Evolutionary conservation across 805 yeast genomes (phyloP).

Genomic region (Sugiyamaella smithiae): DNA sequence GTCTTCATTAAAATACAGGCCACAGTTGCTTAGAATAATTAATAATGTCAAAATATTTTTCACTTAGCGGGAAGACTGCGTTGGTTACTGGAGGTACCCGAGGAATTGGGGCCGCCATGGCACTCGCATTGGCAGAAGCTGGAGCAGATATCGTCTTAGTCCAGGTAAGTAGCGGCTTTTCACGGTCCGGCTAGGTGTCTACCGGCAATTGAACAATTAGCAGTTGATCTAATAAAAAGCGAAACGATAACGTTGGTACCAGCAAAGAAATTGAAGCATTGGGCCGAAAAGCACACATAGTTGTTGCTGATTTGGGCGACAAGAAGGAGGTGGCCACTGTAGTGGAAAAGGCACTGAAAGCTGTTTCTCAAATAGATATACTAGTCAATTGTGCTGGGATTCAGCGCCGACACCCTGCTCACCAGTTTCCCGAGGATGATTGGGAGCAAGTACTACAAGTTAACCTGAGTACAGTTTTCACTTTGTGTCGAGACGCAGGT

Average conservation of each 20-base stretch:
- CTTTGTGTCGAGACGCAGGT: slow-evolving; percentile 38
- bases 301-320: slow-evolving; percentile 30
- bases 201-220: neutral
- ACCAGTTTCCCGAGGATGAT: slow-evolving; percentile 55
- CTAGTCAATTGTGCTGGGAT: slow-evolving; percentile 62
- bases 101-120: slow-evolving; percentile 52
- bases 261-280: slow-evolving; percentile 30
- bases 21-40: too few relatives aligned
- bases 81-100: slow-evolving; percentile 49
- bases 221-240: slow-evolving; percentile 19
- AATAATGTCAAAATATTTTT: slow-evolving; percentile 7
- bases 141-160: slow-evolving; percentile 41
- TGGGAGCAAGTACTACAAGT: slow-evolving; percentile 58
- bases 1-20: too few relatives aligned
- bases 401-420: slow-evolving; percentile 60
- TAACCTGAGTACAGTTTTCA: slow-evolving; percentile 57
- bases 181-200: neutral
- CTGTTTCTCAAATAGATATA: slow-evolving; percentile 52
- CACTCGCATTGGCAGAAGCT: slow-evolving; percentile 45
- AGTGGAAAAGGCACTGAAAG: slow-evolving; percentile 24
- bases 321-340: slow-evolving; percentile 34
- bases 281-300: slow-evolving; percentile 29
- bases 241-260: slow-evolving; percentile 35
- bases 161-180: slow-evolving; percentile 14
- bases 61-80: slow-evolving; percentile 16